Conservation (phyloP, 257 asterid species). For the Jaltomata sinuosa region DNA sequence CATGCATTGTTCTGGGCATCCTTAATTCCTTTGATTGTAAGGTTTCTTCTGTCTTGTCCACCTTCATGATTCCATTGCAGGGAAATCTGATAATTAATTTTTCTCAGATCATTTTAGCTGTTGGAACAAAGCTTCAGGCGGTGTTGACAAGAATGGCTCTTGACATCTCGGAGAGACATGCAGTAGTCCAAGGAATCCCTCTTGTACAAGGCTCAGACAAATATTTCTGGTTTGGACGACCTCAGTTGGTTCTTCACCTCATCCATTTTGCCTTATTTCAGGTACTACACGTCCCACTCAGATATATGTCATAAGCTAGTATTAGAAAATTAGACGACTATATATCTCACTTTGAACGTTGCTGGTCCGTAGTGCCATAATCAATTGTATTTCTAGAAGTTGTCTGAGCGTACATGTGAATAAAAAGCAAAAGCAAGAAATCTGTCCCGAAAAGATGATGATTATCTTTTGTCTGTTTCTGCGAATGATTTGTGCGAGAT, state of each 20-base stretch:
- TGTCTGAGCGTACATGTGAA: neutral
- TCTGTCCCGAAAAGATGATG: neutral
- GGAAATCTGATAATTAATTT: neutral
- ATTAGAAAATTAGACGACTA: neutral
- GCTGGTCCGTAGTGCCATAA: neutral
- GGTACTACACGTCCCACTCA: neutral
- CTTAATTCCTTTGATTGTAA: constrained; percentile 11
- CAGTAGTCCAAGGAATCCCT: constrained; percentile 18
- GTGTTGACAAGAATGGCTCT: constrained; percentile 23
- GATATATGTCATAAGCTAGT: neutral
- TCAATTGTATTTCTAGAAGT: neutral
- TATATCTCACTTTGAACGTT: neutral
- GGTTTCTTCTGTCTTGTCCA: neutral
- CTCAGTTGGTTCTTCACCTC: constrained; percentile 17
- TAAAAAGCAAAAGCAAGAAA: neutral
- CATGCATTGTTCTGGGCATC: constrained; percentile 10
- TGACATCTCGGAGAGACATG: constrained; percentile 14
- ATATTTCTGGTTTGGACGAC: constrained; percentile 22
- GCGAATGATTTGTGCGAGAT: neutral
- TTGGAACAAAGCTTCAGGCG: constrained; percentile 16
- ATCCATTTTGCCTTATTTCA: constrained; percentile 25
- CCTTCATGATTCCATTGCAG: neutral
- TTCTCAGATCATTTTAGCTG: constrained; percentile 10
- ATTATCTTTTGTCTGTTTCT: neutral
- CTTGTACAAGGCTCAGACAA: constrained; percentile 13